Conservation (phyloP, 169 alveolate species). For the Neospora caninum region DNA sequence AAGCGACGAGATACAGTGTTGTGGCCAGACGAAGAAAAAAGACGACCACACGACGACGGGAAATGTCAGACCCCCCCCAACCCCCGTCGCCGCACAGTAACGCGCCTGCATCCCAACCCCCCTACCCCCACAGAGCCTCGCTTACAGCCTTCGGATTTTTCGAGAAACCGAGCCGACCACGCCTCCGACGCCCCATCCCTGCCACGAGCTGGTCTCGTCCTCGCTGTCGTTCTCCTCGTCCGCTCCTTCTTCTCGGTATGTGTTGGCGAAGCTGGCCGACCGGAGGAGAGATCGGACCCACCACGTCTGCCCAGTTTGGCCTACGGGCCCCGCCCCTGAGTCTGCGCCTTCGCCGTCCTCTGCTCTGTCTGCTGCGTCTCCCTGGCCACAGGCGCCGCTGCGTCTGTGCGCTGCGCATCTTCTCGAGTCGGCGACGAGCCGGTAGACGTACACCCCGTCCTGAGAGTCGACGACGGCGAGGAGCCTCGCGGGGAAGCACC, state of each 20-base stretch:
- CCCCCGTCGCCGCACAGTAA: too few species aligned
- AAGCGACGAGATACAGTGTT: too few species aligned
- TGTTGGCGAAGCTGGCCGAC: background rate
- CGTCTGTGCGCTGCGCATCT: too few species aligned
- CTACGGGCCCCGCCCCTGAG: background rate
- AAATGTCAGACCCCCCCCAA: too few species aligned
- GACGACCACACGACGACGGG: too few species aligned
- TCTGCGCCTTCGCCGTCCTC: background rate
- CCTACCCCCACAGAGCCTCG: background rate
- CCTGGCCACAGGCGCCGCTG: too few species aligned
- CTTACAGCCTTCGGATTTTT: background rate
- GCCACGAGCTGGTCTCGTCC: background rate
- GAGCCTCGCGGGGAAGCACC: slow-evolving; percentile 1
- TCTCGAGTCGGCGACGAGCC: background rate
- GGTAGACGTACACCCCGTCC: slow-evolving; percentile 20
- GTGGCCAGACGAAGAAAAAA: too few species aligned
- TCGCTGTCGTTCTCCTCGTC: background rate
- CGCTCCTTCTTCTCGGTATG: background rate
- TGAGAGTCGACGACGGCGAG: background rate
- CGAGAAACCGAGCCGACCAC: background rate
- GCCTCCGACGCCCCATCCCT: background rate
- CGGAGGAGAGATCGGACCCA: background rate
- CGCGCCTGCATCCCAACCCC: background rate
- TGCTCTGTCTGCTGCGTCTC: too few species aligned
- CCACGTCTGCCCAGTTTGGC: background rate